Base-by-base conservation (phyloP, 768 basidiomycete genomes). In the Myochromella boudieri region DNA sequence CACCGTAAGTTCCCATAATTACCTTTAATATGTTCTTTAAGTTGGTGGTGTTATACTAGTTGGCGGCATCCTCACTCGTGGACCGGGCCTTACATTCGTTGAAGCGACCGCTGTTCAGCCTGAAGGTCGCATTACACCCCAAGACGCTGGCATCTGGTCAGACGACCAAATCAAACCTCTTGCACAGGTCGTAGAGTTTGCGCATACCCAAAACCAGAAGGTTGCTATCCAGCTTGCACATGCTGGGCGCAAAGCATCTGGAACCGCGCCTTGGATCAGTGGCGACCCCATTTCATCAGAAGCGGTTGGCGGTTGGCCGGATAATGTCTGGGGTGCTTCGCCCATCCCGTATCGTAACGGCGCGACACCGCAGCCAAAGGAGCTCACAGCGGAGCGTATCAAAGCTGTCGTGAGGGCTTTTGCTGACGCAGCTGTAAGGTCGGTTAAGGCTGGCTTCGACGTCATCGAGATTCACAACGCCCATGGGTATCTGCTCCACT, bases 201-300 rank as follows among this genome's bases (percentile, higher is more conserved):
- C 84, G n/a, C 84, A 87, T 58, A 78, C 81, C 1, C 83, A 85
- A 54, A 77, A 72, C 37, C 80, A 85, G 58, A 81, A 82, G 39
- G 76, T 90, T 17, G 88, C 71, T 7, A 82, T 90, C 44, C 90
- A 91, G 53, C 75, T 91, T 14, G 82, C 76, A 0, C 88, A 91
- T 52, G 84, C 86, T 0, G 88, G 89, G 0, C 72, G 87, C n/a
- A 91, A 90, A 61, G 85, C 79, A 0, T 82, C 80, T 7, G 81
- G 74, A 0, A 61, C 77, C 14, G 75, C 81, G 1, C 84, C 85
- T 0, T 90, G 85, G 84, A 58, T 85, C 25, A 44, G 65, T 24
- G 50, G 57, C n/a, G 63, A 63, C 14, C 29, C 62, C 9, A 42
- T 56, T 10, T 77, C 76, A 4, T 53, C 61, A 1, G 64, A 64